phyloP scores from a whole-genome alignment of 331 rosid genomes.

The Prunus yedoensis region DNA sequence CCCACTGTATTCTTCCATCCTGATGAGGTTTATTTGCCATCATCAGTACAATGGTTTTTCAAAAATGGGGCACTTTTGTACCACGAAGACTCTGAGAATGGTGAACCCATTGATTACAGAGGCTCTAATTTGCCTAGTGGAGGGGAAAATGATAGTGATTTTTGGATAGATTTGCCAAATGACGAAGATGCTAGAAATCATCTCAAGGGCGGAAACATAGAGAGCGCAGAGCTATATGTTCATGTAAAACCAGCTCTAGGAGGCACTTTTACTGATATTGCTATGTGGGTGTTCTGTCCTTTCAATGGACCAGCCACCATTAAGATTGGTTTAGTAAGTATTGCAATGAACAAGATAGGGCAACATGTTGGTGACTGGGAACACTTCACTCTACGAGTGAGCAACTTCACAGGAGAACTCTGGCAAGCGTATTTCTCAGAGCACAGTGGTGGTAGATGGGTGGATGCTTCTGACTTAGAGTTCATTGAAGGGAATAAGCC shows the following conservation, averaged over 20 bases:
- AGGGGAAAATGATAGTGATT: slow-evolving; percentile 63
- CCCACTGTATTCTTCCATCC: slow-evolving; percentile 95
- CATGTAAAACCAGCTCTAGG: slow-evolving; percentile 91
- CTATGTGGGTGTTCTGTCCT: slow-evolving; percentile 95
- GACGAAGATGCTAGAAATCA: slow-evolving; percentile 41
- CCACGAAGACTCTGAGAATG: slow-evolving; percentile 39
- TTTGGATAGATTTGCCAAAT: slow-evolving; percentile 85
- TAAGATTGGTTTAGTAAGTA: slow-evolving; percentile 60
- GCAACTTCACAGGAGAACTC: slow-evolving; percentile 87
- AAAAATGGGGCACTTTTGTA: slow-evolving; percentile 77
- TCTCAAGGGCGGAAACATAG: slow-evolving; percentile 68
- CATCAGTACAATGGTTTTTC: slow-evolving; percentile 91
- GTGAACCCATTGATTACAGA: slow-evolving; percentile 45
- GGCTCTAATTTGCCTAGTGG: slow-evolving; percentile 80
- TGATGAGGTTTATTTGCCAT: slow-evolving; percentile 72
- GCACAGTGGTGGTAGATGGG: slow-evolving; percentile 93
- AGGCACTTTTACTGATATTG: slow-evolving; percentile 92
- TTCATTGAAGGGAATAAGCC: slow-evolving; percentile 71
- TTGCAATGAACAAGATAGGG: slow-evolving; percentile 73
- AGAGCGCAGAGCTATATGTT: slow-evolving; percentile 83
- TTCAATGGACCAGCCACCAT: slow-evolving; percentile 88
- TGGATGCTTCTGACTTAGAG: slow-evolving; percentile 67
- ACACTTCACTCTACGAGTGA: slow-evolving; percentile 91
- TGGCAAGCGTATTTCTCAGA: slow-evolving; percentile 81
- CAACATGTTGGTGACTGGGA: slow-evolving; percentile 97